These are phyloP conservation scores for Ophiostoma ips DNA, from an alignment of 2,329 filamentous ascomycete species.

Conservation along the genomic window DNA sequence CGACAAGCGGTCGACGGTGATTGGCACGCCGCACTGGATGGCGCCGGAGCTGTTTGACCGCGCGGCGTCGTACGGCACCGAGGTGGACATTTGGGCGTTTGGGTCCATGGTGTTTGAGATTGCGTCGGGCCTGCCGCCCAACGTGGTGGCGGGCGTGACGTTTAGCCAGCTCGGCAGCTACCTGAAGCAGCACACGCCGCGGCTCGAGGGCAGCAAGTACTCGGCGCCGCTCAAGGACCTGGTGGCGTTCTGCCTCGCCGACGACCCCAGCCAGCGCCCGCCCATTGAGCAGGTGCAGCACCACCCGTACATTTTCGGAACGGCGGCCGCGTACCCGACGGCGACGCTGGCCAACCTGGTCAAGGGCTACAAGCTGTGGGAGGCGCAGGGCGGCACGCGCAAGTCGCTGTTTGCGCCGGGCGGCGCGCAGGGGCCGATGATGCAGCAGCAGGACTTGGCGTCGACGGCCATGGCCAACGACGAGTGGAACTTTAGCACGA, in stretches of 20 bases:
- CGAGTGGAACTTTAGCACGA: conserved; percentile 56
- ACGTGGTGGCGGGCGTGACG: conserved; percentile 41
- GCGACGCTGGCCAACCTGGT: conserved; percentile 51
- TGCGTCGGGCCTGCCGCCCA: conserved; percentile 63
- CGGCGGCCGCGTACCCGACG: conserved; percentile 48
- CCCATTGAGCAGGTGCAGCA: conserved; percentile 54
- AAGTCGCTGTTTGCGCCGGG: conserved; percentile 48
- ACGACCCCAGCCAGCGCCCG: conserved; percentile 54
- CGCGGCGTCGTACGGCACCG: conserved; percentile 50
- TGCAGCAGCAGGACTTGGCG: conserved; percentile 27
- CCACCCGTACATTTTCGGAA: conserved; percentile 55
- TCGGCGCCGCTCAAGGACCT: conserved; percentile 55
- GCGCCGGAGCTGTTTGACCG: conserved; percentile 61
- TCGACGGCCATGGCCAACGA: conserved; percentile 36
- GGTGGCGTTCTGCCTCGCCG: conserved; percentile 58
- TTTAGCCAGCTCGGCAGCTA: conserved; percentile 40
- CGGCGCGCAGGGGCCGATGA: conserved; percentile 36
- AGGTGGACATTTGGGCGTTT: conserved; percentile 75
- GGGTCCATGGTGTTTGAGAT: conserved; percentile 72
- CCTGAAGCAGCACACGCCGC: conserved; percentile 48
- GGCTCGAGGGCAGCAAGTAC: conserved; percentile 57
- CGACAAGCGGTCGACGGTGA: conserved; percentile 66
- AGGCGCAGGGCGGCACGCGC: conserved; percentile 56
- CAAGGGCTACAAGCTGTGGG: conserved; percentile 61
- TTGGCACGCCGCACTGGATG: conserved; percentile 80